A percentile compares a stretch with the other conserved stretches of the same genome.
Conservation (phyloP, 148 eudicot species). For the Dysphania ambrosioides region DNA sequence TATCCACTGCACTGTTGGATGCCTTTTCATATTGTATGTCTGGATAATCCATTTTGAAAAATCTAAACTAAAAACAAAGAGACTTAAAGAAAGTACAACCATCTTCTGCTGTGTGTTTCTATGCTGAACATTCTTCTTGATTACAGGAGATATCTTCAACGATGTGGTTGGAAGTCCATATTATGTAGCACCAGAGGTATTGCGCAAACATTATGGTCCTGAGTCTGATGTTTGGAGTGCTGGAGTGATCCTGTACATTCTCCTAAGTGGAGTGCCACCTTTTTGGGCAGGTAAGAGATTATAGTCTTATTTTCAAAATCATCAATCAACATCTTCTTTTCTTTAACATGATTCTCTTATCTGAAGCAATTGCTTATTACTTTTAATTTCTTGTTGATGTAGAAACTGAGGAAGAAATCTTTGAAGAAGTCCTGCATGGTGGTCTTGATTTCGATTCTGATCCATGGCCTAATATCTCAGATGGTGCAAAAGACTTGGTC, state of each 20-base stretch:
- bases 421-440: constrained; percentile 49
- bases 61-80: background rate
- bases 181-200: constrained; percentile 92
- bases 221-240: constrained; percentile 97
- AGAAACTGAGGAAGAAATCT: constrained; percentile 55
- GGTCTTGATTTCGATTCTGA: constrained; percentile 50
- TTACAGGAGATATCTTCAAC: constrained; percentile 53
- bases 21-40: background rate
- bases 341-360: background rate
- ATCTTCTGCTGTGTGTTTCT: background rate
- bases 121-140: background rate
- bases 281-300: constrained; percentile 75
- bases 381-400: background rate
- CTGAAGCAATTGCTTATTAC: background rate
- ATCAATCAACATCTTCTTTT: no score
- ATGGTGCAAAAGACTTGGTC: constrained; percentile 50
- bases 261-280: constrained; percentile 88
- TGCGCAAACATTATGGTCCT: constrained; percentile 64
- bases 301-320: no score
- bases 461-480: constrained; percentile 55
- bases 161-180: constrained; percentile 97
- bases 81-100: background rate
- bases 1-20: background rate
- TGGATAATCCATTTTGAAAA: background rate
- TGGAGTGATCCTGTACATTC: constrained; percentile 84